A percentile compares a stretch with the other conserved stretches of the same genome.
Conservation (phyloP, 495 filamentous ascomycete species). For the Penicillium verhagenii region DNA sequence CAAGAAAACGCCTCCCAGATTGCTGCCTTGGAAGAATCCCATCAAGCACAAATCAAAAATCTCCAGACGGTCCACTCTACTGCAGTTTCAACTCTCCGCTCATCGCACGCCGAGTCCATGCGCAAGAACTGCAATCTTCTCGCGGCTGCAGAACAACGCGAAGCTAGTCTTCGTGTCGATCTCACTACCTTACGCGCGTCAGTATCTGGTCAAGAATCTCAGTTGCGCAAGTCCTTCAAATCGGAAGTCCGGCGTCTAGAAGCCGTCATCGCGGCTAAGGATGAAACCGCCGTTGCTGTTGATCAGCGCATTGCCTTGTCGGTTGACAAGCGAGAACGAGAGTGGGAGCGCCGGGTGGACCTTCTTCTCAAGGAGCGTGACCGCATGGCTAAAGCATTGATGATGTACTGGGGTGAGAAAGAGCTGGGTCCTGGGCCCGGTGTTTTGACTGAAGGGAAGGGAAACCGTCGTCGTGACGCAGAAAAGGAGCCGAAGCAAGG, state of each 20-base stretch:
- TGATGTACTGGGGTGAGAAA: slow-evolving; percentile 52
- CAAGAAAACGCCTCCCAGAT: slow-evolving; percentile 4
- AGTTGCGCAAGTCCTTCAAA: slow-evolving; percentile 30
- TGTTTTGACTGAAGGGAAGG: slow-evolving; percentile 23
- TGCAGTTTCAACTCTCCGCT: slow-evolving; percentile 38
- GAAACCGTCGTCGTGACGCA: slow-evolving; percentile 19
- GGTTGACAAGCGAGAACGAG: slow-evolving; percentile 48
- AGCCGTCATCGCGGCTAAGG: slow-evolving; percentile 38
- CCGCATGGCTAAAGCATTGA: slow-evolving; percentile 50
- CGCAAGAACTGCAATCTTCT: slow-evolving; percentile 41
- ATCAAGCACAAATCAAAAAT: slow-evolving; percentile 39
- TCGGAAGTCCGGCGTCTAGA: slow-evolving; percentile 35
- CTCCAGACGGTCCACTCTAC: slow-evolving; percentile 40
- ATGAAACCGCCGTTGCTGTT: slow-evolving; percentile 39
- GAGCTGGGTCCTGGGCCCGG: slow-evolving; percentile 35
- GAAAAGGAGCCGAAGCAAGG: slow-evolving; percentile 26
- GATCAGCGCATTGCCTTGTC: slow-evolving; percentile 45
- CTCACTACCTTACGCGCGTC: slow-evolving; percentile 31
- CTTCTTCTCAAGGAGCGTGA: slow-evolving; percentile 57
- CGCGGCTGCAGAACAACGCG: slow-evolving; percentile 42
- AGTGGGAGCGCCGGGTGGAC: slow-evolving; percentile 51
- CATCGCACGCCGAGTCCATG: slow-evolving; percentile 44
- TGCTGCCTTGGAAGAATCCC: slow-evolving; percentile 32
- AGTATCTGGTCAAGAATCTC: slow-evolving; percentile 18
- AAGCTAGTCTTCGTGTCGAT: slow-evolving; percentile 40